A percentile compares a stretch with the other conserved stretches of the same genome.
phyloP scores from a whole-genome alignment of 2,329 filamentous ascomycete species.

The Raffaelea ambrosiae region DNA sequence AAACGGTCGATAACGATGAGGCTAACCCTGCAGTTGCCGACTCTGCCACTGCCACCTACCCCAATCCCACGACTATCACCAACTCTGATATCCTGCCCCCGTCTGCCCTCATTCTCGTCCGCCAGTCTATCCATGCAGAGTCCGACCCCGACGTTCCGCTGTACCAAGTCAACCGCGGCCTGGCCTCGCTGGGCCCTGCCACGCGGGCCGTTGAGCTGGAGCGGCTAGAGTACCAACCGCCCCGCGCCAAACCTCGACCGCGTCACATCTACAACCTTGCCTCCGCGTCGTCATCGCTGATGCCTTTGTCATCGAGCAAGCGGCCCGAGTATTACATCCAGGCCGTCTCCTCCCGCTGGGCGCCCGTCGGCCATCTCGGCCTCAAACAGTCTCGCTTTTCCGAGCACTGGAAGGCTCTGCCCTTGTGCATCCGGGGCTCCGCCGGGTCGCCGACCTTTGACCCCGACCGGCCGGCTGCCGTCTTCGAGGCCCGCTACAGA shows the following conservation, averaged over 20 bases:
- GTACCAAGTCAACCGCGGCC: conserved; percentile 2
- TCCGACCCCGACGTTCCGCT: neutral
- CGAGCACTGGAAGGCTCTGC: neutral
- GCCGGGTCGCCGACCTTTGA: neutral
- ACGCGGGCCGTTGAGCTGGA: neutral
- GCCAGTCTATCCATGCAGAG: neutral
- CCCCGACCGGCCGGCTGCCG: neutral
- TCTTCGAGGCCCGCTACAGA: neutral
- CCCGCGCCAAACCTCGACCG: neutral
- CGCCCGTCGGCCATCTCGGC: neutral
- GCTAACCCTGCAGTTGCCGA: too few relatives aligned
- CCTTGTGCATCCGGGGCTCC: neutral
- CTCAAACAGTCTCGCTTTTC: neutral
- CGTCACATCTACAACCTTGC: neutral
- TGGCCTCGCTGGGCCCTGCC: neutral
- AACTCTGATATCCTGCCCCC: neutral
- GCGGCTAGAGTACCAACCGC: neutral
- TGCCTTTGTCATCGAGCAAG: too few relatives aligned
- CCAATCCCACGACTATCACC: neutral
- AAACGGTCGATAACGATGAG: too few relatives aligned
- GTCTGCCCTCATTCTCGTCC: neutral
- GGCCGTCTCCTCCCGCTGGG: neutral
- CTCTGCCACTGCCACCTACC: too few relatives aligned
- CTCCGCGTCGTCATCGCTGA: neutral
- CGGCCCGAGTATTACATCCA: neutral